Evolutionary conservation across 2,329 filamentous ascomycete species (phyloP), one percentile per base, ranked within the genome.

Genomic region (Pseudogymnoascus sp.): DNA sequence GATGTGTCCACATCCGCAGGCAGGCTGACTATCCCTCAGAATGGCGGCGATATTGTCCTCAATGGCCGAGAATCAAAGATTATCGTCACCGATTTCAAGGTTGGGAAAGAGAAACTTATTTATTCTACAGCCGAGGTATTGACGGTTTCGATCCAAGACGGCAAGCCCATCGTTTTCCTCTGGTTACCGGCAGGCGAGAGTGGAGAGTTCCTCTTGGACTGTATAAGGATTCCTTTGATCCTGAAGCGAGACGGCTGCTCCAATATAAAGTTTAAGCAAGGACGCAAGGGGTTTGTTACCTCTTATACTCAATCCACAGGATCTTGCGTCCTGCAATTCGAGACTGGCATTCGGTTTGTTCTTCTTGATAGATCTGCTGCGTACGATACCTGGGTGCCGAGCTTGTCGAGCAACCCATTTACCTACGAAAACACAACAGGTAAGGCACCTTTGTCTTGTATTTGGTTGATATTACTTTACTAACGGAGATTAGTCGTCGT

Each of bases 1-100:
- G 74, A 77, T 4, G 77, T 86, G 7, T 79, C 78, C 49, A 87
- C 84, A 0, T 85, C 83, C 0, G 74, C 74, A 14, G 84, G 84
- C 1, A 71, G 76, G 4, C 64, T 86, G 7, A 81, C 78, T 0
- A 76, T 87, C 12, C 84, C 84, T 1, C 79, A 80, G 62, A 75
- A 79, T 52, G 77, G 75, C 1, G 75, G 75, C 0, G 69, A 71
- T 0, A 79, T 86, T 49, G 75, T 79, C 5, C 76, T 88, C 41
- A 80, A 85, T 62, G 85, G 85, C 1, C 81, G 85, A 38, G 81
- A 86, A 62, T 80, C 83, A 6, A 86, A 87, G 75, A 82, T 87
- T 14, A 70, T 86, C 3, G 81, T 84, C 0, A 84, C 83, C 0
- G 84, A 87, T 66, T 87, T 85, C 62, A 70, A 66, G 1, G 79